These are phyloP conservation scores for Ceratobasidium sp. DNA, from an alignment of 1,284 basidiomycete species.

Conservation along the genomic window DNA sequence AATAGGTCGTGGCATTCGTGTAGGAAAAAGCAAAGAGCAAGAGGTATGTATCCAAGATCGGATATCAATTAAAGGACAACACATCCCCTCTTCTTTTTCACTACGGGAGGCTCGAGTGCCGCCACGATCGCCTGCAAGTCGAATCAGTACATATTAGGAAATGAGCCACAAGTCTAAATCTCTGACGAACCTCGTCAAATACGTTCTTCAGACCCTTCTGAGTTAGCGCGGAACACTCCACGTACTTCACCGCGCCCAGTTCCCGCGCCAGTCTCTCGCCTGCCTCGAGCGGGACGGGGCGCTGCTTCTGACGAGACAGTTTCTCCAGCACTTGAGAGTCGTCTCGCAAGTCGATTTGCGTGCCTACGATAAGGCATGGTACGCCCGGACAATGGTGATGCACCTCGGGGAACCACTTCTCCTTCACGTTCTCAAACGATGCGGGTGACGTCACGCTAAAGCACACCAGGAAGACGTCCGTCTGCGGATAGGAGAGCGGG, in stretches of 20 bases:
- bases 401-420: slow-evolving; percentile 99
- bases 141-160: slow-evolving; percentile 19
- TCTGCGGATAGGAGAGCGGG: slow-evolving; percentile 99
- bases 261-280: slow-evolving; percentile 96
- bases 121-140: slow-evolving; percentile 91
- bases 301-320: slow-evolving; percentile 94
- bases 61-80: slow-evolving; percentile 76
- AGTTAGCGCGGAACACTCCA: slow-evolving; percentile 98
- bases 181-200: slow-evolving; percentile 93
- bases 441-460: slow-evolving; percentile 99
- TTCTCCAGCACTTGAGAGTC: slow-evolving; percentile 95
- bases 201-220: slow-evolving; percentile 99
- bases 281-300: slow-evolving; percentile 85
- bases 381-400: slow-evolving; percentile 99
- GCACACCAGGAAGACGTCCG: slow-evolving; percentile 99
- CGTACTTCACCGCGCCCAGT: slow-evolving; percentile 98
- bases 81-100: slow-evolving; percentile 88
- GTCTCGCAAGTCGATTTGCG: slow-evolving; percentile 97
- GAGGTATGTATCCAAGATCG: slow-evolving; percentile 1
- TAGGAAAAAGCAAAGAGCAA: slow-evolving; percentile 43
- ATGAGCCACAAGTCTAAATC: background rate
- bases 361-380: slow-evolving; percentile 98
- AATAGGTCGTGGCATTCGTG: slow-evolving; percentile 51
- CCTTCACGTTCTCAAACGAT: slow-evolving; percentile 99
- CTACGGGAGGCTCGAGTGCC: slow-evolving; percentile 94